Evolutionary conservation across 2,329 filamentous ascomycete genomes (phyloP).

Genomic region (Paecilomyces formosus): DNA sequence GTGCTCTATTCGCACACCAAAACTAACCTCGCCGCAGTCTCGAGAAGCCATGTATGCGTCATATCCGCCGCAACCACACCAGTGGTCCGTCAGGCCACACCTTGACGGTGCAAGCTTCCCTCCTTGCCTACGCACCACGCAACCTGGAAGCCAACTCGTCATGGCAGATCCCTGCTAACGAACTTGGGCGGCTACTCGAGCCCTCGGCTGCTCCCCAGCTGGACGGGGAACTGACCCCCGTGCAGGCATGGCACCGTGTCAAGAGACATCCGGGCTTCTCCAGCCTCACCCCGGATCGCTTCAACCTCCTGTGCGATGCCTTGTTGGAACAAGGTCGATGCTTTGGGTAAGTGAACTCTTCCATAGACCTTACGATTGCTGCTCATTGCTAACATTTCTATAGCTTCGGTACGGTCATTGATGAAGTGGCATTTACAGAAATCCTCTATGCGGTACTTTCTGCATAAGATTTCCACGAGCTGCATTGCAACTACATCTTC

Average conservation of each 20-base stretch:
- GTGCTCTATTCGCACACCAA: not conserved
- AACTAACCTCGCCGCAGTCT: slow-evolving; percentile 9
- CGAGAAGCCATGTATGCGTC: slow-evolving; percentile 19
- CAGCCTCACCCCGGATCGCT: slow-evolving; percentile 8
- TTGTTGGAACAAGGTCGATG: slow-evolving; percentile 10
- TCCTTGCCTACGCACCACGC: slow-evolving; percentile 15
- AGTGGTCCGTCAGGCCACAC: slow-evolving; percentile 16
- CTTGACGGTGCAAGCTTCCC: slow-evolving; percentile 18
- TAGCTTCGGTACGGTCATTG: not conserved
- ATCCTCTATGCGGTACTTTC: not conserved
- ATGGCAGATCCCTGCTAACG: slow-evolving; percentile 7
- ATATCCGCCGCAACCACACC: slow-evolving; percentile 9
- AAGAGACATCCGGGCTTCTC: slow-evolving; percentile 15
- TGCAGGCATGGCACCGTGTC: slow-evolving; percentile 29
- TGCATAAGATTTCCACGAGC: not conserved
- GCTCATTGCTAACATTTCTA: not conserved
- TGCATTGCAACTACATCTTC: not conserved
- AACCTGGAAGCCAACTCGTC: not conserved
- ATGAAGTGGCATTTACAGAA: not conserved
- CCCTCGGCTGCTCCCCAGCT: slow-evolving; percentile 6
- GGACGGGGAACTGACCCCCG: slow-evolving; percentile 24
- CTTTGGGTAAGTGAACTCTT: slow-evolving; percentile 6
- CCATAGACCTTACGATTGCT: not conserved
- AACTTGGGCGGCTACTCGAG: slow-evolving; percentile 8
- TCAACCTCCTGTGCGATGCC: slow-evolving; percentile 12